Evolutionary conservation across 1,284 basidiomycete genomes (phyloP), one percentile per base, ranked within the genome.

Genomic region (Melampsora larici-populina): DNA sequence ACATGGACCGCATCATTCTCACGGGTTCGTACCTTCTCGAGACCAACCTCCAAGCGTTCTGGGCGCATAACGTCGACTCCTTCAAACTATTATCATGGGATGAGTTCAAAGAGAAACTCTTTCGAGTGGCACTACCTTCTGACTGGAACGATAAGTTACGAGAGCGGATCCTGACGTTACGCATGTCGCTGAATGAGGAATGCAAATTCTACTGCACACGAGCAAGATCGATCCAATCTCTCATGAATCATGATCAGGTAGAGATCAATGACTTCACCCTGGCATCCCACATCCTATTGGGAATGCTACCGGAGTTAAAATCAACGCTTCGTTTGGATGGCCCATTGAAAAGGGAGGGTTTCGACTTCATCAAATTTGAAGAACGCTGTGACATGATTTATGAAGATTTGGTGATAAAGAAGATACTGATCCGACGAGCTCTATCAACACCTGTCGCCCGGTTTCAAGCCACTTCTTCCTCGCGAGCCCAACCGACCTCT

Each of bases 191-290:
- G 11, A 11, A 46, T 36, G 55, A 71, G 24, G 40, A 31, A 2
- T 62, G 60, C 69, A 51, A 21, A 1, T 29, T n/a, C 9, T 71
- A 58, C 55, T 55, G 69, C n/a, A 71, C 51, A 5, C 51, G 55
- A 1, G 43, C 51, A 2, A 17, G n/a, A n/a, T n/a, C n/a, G n/a
- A n/a, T n/a, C n/a, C n/a, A n/a, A n/a, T n/a, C n/a, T n/a, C n/a
- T n/a, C 21, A 24, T 71, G 17, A 71, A 71, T 24, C 58, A 58
- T n/a, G 36, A 36, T 36, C 36, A 36, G 36, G 62, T 36, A 5
- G 26, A 17, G 18, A 55, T 55, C 13, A 55, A 15, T 55, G 51
- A 55, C 24, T 55, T 21, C 24, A 24, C 24, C 18, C 51, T 55
- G 6, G 67, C 67, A 18, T 18, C 40, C 8, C 29, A 18, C n/a